phyloP scores from a whole-genome alignment of 306 rosid species.

The Urtica urens region DNA sequence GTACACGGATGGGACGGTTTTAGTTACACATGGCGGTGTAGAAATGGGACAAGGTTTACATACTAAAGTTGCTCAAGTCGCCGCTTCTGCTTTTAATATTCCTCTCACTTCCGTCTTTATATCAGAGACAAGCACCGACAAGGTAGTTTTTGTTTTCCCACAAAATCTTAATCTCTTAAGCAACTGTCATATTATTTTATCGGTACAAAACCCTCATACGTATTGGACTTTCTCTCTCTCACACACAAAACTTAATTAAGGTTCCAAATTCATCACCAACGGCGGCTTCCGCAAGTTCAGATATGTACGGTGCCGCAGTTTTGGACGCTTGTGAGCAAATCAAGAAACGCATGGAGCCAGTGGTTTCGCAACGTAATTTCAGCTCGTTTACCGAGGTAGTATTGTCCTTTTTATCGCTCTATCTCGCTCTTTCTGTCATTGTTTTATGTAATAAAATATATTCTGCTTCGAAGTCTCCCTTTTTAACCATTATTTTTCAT shows the following conservation, averaged over 20 bases:
- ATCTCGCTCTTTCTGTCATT: too few species aligned
- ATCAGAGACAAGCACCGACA: slow-evolving; percentile 93
- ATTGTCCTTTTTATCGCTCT: neutral
- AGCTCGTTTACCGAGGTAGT: slow-evolving; percentile 61
- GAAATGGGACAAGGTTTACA: slow-evolving; percentile 99
- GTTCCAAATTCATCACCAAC: slow-evolving; percentile 92
- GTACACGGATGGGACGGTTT: slow-evolving; percentile 94
- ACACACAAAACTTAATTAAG: too few species aligned
- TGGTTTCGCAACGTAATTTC: slow-evolving; percentile 50
- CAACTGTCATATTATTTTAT: neutral
- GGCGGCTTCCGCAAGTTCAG: slow-evolving; percentile 98
- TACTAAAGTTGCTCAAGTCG: slow-evolving; percentile 90
- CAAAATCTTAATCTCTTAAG: too few species aligned
- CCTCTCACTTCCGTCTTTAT: slow-evolving; percentile 82
- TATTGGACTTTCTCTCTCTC: slow-evolving; percentile 13
- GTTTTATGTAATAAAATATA: too few species aligned
- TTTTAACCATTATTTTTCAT: too few species aligned
- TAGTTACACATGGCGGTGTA: slow-evolving; percentile 93
- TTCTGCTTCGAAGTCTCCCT: too few species aligned
- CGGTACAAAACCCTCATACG: neutral
- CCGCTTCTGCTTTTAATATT: slow-evolving; percentile 86
- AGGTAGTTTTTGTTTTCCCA: slow-evolving; percentile 39
- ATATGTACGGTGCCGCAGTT: slow-evolving; percentile 90
- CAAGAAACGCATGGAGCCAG: slow-evolving; percentile 75
- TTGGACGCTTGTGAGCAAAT: slow-evolving; percentile 92